These are phyloP conservation scores for Effrenium voratum DNA, from an alignment of 73 alveolate species.

Conservation along the genomic window DNA sequence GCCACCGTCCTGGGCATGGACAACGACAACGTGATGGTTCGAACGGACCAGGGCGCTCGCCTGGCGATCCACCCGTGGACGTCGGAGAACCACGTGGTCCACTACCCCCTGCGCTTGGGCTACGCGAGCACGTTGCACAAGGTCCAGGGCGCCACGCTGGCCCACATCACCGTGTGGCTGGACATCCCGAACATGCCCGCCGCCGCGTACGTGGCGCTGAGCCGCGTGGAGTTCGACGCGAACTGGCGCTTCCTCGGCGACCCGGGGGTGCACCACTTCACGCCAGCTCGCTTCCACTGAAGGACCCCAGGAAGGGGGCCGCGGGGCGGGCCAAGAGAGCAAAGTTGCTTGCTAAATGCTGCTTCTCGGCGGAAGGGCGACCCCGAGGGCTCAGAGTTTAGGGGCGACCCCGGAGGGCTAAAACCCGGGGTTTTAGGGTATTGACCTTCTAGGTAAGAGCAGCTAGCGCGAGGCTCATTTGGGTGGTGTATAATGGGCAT, in stretches of 20 bases:
- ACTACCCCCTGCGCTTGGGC: constrained; percentile 7
- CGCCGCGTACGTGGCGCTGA: constrained; percentile 29
- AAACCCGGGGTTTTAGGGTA: too few species aligned
- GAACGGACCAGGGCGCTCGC: neutral
- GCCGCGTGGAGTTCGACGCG: neutral
- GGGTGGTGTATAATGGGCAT: too few species aligned
- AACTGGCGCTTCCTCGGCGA: constrained; percentile 24
- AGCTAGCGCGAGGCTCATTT: too few species aligned
- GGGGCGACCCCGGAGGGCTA: too few species aligned
- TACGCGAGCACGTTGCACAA: constrained; percentile 1
- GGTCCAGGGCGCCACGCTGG: constrained; percentile 3
- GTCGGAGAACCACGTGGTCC: neutral
- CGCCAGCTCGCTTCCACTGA: constrained; percentile 19
- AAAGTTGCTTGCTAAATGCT: too few species aligned
- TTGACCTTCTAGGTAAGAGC: too few species aligned
- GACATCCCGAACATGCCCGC: neutral
- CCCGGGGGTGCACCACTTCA: neutral
- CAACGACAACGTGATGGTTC: neutral
- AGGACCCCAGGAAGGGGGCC: too few species aligned
- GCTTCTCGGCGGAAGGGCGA: too few species aligned
- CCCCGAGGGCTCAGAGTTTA: too few species aligned
- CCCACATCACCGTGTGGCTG: neutral
- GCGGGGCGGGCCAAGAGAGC: too few species aligned
- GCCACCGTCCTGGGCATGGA: constrained; percentile 30
- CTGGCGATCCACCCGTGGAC: neutral